Evolutionary conservation across 257 asterid species (phyloP).

Genomic region (Lycium ferocissimum): DNA sequence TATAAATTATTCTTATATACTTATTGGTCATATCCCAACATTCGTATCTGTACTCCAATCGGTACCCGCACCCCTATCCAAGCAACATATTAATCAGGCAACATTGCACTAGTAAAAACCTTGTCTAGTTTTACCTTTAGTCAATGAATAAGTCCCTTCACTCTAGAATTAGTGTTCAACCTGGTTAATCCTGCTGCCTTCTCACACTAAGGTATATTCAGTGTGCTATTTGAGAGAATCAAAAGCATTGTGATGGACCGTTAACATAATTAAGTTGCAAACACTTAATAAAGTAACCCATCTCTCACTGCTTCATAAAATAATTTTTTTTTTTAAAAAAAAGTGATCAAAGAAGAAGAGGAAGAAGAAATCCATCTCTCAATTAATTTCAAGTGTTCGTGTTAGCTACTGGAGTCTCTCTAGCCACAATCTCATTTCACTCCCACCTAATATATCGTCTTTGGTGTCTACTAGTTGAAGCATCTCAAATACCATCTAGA

Average conservation of each 20-base stretch:
- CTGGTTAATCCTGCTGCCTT: neutral
- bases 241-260: neutral
- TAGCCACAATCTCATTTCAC: neutral
- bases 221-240: neutral
- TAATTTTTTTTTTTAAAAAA: too few relatives aligned
- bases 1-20: too few relatives aligned
- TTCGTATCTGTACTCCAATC: too few relatives aligned
- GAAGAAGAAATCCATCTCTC: neutral
- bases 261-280: too few relatives aligned
- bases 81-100: neutral
- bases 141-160: neutral
- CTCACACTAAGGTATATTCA: neutral
- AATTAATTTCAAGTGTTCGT: neutral
- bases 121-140: neutral
- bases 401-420: neutral
- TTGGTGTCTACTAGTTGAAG: neutral
- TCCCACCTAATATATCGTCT: neutral
- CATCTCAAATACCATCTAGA: slow-evolving; percentile 3
- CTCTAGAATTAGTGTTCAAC: neutral
- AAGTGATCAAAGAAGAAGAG: neutral
- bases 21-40: too few relatives aligned
- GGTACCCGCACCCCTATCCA: too few relatives aligned
- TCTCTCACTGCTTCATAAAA: too few relatives aligned
- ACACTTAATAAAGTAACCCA: neutral
- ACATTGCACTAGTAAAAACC: neutral